These are phyloP conservation scores for Viola pubescens DNA, from an alignment of 441 rosid species.

Conservation along the genomic window DNA sequence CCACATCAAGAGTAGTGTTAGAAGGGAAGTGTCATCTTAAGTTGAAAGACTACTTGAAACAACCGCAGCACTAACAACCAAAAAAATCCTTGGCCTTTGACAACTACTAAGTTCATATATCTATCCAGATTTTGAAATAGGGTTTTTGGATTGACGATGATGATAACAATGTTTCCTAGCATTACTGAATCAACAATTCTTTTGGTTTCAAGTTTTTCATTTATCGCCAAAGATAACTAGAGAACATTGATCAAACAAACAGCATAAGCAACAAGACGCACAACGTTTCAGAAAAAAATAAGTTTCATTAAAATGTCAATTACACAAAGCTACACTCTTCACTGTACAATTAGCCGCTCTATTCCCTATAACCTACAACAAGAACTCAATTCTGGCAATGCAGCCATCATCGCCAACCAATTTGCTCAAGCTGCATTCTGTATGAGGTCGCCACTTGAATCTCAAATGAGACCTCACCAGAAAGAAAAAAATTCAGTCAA, in stretches of 20 bases:
- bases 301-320: too few species aligned
- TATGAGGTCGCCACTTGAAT: neutral
- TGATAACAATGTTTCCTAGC: too few species aligned
- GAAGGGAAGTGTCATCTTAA: conserved; percentile 16
- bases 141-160: too few species aligned
- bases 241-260: neutral
- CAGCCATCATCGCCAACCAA: too few species aligned
- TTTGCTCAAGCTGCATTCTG: neutral
- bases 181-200: too few species aligned
- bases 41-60: conserved; percentile 32
- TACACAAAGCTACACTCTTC: neutral
- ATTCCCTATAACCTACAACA: neutral
- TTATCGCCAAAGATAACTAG: too few species aligned
- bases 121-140: too few species aligned
- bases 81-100: too few species aligned
- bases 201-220: too few species aligned
- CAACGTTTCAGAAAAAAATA: too few species aligned
- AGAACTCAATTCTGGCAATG: too few species aligned
- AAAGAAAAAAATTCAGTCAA: conserved; percentile 12
- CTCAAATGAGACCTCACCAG: neutral
- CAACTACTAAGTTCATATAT: too few species aligned
- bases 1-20: conserved; percentile 18
- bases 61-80: conserved; percentile 26
- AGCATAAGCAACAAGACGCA: neutral
- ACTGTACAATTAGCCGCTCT: neutral